Percentiles rank a stretch among this genome's conserved stretches.
Evolutionary conservation across 345 rosid species (phyloP).

Genomic region (Raphanus raphanistrum): DNA sequence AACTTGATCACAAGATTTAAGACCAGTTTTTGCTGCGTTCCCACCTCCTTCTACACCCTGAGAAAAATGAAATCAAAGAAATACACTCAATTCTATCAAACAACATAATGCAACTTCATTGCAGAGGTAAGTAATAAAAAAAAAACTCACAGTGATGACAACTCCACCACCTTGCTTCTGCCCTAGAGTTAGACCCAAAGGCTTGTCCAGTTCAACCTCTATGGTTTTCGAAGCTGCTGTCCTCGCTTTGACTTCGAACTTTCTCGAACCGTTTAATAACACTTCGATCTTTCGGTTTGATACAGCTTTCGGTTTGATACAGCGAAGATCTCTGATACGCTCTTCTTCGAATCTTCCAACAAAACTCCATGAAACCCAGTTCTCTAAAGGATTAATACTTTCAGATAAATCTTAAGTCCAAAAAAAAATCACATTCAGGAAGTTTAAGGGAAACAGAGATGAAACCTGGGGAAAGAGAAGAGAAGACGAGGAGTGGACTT

Average conservation of each 20-base stretch:
- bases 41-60: constrained; percentile 97
- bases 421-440: constrained; percentile 14
- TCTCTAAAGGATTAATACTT: constrained; percentile 45
- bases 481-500: constrained; percentile 26
- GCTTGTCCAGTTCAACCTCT: constrained; percentile 97
- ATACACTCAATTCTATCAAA: background rate
- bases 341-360: constrained; percentile 60
- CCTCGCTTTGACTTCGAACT: no score
- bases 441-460: background rate
- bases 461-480: constrained; percentile 28
- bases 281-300: no score
- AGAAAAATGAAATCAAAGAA: background rate
- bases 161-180: constrained; percentile 92
- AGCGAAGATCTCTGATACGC: constrained; percentile 45
- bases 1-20: constrained; percentile 90
- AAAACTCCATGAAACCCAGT: constrained; percentile 64
- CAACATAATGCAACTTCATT: constrained; percentile 10
- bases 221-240: constrained; percentile 69
- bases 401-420: background rate
- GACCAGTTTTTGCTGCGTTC: constrained; percentile 91
- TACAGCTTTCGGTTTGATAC: constrained; percentile 38
- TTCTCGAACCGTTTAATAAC: constrained; percentile 17
- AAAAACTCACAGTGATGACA: constrained; percentile 72
- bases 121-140: background rate
- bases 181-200: constrained; percentile 86